Base-by-base conservation (phyloP, 495 filamentous ascomycete species). In the Trichoderma gamsii region DNA sequence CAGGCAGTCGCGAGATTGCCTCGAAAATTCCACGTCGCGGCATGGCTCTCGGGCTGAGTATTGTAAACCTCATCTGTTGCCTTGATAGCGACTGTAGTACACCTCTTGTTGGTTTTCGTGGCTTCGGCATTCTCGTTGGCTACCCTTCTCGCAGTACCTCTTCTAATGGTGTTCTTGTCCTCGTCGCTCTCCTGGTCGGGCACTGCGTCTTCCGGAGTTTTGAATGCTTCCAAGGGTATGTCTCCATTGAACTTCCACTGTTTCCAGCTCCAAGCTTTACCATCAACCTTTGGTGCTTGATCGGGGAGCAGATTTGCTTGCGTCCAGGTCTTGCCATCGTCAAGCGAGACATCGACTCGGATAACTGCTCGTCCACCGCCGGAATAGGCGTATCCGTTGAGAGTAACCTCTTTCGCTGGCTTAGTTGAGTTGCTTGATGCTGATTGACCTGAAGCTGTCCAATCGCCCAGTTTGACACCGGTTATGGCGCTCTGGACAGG, bases 61-160 rank as follows among this genome's bases (percentile, higher is more conserved):
- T 87, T 86, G 69, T 86, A 85, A 44, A 81, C 79, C 66, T 85
- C 83, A 72, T 87, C 85, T 23, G 79, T 80, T 27, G 85, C 85
- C 74, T 87, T 87, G 72, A 87, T 83, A 12, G 85, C 75, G 11
- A 86, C 68, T 23, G 78, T 80, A 23, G 81, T 74, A 74, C 76
- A 77, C 11, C 35, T 25, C 27, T 56, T 65, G 29, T 66, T 70
- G 69, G 12, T 73, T 70, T 4, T 64, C 18, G 15, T 41, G 25
- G 41, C 4, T n/a, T 6, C 16, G 13, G 21, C 27, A 35, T 18
- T 27, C 64, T 64, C 29, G 38, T 25, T 38, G 51, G 38, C 16
- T 49, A 56, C 3, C 12, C 38, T 23, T 56, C 16, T 43, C 21
- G 38, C 64, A 46, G 41, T 15, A 11, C 63, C 56, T 32, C 56